phyloP scores from a whole-genome alignment of 1,139 yeast species.

The Maudiozyma humilis region DNA sequence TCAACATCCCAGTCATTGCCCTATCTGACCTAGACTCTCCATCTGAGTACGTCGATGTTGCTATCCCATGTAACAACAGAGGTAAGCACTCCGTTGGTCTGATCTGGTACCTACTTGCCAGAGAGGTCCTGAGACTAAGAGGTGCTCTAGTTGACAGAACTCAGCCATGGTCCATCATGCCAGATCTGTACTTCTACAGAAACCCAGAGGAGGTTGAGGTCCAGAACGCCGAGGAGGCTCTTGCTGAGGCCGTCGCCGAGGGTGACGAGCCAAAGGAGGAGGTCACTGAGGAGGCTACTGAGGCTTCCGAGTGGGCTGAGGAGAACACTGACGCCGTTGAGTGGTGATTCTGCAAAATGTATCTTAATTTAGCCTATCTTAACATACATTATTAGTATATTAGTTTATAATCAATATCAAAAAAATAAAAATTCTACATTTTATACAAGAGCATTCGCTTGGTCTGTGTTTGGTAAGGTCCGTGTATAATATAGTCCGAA shows the following conservation, averaged over 20 bases:
- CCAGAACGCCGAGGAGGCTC: slow-evolving; percentile 58
- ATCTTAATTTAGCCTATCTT: slow-evolving; percentile 6
- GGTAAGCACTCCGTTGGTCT: slow-evolving; percentile 99
- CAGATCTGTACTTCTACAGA: slow-evolving; percentile 99
- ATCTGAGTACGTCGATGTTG: slow-evolving; percentile 97
- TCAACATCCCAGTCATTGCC: slow-evolving; percentile 99
- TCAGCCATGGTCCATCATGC: slow-evolving; percentile 98
- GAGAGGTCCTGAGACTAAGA: slow-evolving; percentile 99
- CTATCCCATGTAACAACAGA: slow-evolving; percentile 99
- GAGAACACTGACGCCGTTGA: slow-evolving; percentile 45
- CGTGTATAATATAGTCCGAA: no score
- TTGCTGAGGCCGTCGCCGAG: slow-evolving; percentile 48
- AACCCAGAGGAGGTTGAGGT: slow-evolving; percentile 99
- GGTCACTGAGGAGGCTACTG: slow-evolving; percentile 61
- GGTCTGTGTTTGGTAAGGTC: no score
- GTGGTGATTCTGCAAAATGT: slow-evolving; percentile 27
- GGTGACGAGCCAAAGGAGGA: slow-evolving; percentile 49
- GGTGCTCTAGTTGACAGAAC: slow-evolving; percentile 96
- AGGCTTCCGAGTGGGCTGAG: slow-evolving; percentile 70
- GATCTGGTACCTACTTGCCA: slow-evolving; percentile 98
- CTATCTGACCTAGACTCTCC: slow-evolving; percentile 98
- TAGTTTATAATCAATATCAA: slow-evolving; percentile 11
- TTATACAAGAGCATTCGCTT: neutral
- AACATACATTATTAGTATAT: slow-evolving; percentile 17
- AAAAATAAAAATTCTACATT: slow-evolving; percentile 4